Base-by-base conservation (phyloP, 495 filamentous ascomycete species). In the Tuber aestivum region DNA sequence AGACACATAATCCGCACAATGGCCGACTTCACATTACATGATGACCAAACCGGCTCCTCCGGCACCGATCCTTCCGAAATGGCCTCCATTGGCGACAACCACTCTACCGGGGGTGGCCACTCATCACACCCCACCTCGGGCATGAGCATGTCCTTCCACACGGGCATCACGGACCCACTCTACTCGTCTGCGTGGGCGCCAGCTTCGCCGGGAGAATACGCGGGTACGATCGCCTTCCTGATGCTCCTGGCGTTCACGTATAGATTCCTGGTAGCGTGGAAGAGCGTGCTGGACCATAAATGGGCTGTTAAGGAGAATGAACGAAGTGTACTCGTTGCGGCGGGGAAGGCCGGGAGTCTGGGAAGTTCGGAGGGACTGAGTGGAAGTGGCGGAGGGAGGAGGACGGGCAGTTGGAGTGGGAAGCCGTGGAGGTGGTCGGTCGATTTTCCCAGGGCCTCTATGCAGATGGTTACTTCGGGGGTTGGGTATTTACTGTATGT, bases 401-500 rank as follows among this genome's bases (percentile, higher is more conserved):
- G 74, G 81, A 80, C 8, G 23, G 48, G 23, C 3, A 9, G 7
- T 4, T 82, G 83, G 74, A 86, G 83, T 18, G 82, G 87, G 21
- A 85, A 87, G 75, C 92, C 93, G 6, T 97, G 91, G 91, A 87
- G 95, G 76, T 87, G 94, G 79, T 91, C 87, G 61, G 90, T 93
- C 3, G 94, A 97, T 83, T 85, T 94, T 14, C 85, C 93, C 3
- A 87, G 95, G 45, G 92, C 94, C 3, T 79, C 84, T 1, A 82
- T 96, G 21, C 91, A 90, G 80, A 89, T 90, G 1, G 85, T 91
- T 23, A 89, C 92, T 82, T 88, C 89, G 0, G 94, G 91, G 6
- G 87, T 97, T 65, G 91, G 90, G 3, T 98, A 97, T 85, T 85
- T 98, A 56, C 89, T 97, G 95, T 97, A 87, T 87, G 94, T 89